Percentiles rank a stretch among this genome's conserved stretches.
These are phyloP conservation scores for Fusarium illudens DNA, from an alignment of 2,329 filamentous ascomycete species.

Conservation along the genomic window DNA sequence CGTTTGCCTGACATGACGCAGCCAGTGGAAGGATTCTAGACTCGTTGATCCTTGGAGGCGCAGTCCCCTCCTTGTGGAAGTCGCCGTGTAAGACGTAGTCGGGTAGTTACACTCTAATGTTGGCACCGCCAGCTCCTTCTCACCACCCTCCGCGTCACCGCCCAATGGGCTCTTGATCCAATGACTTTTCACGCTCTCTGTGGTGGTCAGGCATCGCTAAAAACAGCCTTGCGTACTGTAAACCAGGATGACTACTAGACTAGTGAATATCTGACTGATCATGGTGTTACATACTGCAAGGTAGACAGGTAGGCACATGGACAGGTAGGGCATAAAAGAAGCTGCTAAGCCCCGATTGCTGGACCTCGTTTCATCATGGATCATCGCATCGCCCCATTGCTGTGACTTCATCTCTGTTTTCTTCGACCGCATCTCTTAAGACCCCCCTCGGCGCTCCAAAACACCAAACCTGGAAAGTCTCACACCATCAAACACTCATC, in stretches of 20 bases:
- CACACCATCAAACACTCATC: neutral
- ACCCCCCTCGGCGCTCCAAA: neutral
- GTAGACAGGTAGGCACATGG: neutral
- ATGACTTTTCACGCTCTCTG: neutral
- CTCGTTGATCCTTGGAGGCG: neutral
- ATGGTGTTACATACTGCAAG: too few species aligned
- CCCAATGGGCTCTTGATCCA: neutral
- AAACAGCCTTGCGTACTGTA: neutral
- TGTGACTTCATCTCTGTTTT: neutral
- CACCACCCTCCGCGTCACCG: neutral
- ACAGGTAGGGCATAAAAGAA: neutral
- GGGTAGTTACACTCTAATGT: neutral
- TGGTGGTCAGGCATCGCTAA: neutral
- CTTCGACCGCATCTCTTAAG: neutral
- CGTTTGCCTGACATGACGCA: neutral
- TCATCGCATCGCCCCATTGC: neutral
- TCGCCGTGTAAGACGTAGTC: neutral
- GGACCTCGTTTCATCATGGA: neutral
- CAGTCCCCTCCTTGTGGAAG: neutral
- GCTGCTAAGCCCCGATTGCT: neutral
- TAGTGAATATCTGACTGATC: neutral
- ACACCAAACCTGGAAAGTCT: neutral
- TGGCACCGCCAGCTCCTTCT: neutral
- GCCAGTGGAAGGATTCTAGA: neutral
- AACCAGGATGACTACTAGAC: neutral